Base-by-base conservation (phyloP, 2,329 filamentous ascomycete genomes). In the Aspergillus vadensis region DNA sequence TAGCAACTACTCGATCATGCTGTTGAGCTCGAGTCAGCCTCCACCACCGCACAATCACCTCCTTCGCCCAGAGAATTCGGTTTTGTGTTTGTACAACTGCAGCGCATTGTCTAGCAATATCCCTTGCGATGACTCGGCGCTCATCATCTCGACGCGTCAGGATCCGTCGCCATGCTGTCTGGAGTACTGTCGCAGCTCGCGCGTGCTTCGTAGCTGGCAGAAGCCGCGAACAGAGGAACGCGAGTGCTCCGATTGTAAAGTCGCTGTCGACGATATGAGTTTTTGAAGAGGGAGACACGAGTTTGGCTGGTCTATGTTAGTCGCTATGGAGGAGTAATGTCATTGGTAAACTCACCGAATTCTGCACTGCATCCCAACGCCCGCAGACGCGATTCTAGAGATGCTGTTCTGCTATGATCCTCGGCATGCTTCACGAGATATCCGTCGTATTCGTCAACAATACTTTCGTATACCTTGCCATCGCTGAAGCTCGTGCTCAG, bases 221-320 rank as follows among this genome's bases (percentile, higher is more conserved):
- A 1, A 88, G 74, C 43, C 85, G 80, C 4, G 83, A 86, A 44
- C 84, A 85, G 5, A 88, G 79, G 69, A 87, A 87, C 4, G 85
- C 80, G 7, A 88, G 80, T 2, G 83, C 80, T 2, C 83, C 81
- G 25, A 86, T 70, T 0, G 83, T 85, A 63, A 85, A 86, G 65
- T 83, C 80, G 25, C 76, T 76, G 58, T 82, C 81, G 12, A 85
- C 83, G 23, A 87, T 79, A 25, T 77, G 74, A n/a, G 69, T 64
- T 6, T 67, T 59, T 8, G 70, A 69, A 32, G 57, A 67, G 0
- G 67, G 69, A 15, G 66, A 72, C 63, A 82, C 80, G 55, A 82
- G 79, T 54, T 71, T 71, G 72, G 77, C 83, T 85, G 73, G 63
- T 36, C 64, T 56, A 61, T 52, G 36, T 54, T 62, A 58, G 25